These are phyloP conservation scores for Nymphaea colorata DNA, from an alignment of 164 flowering plant genomes.

Conservation along the genomic window DNA sequence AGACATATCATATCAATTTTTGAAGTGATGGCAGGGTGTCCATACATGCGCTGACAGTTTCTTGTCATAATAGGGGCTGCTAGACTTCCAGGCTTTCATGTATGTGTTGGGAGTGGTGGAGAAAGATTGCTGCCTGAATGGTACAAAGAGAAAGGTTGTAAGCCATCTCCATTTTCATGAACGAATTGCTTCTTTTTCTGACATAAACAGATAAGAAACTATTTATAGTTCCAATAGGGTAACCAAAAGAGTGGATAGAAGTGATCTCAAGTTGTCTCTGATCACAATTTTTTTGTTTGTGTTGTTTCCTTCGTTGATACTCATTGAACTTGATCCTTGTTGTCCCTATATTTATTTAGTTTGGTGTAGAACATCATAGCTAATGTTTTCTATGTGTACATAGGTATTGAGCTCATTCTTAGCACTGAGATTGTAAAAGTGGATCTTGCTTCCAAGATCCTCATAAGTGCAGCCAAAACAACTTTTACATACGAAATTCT, in stretches of 20 bases:
- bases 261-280: too few species aligned
- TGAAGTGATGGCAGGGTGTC: too few species aligned
- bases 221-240: too few species aligned
- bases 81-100: constrained; percentile 21
- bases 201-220: too few species aligned
- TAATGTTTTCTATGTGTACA: constrained; percentile 4
- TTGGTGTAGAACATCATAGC: background rate
- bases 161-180: background rate
- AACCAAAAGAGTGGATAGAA: too few species aligned
- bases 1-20: too few species aligned
- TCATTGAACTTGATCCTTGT: background rate
- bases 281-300: too few species aligned
- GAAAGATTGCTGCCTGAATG: constrained; percentile 25
- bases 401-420: constrained; percentile 87
- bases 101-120: constrained; percentile 24
- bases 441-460: constrained; percentile 78
- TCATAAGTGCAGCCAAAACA: constrained; percentile 56
- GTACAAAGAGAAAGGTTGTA: constrained; percentile 15
- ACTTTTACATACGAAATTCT: constrained; percentile 49
- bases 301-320: background rate
- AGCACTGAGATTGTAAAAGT: constrained; percentile 83
- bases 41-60: too few species aligned
- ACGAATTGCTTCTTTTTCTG: too few species aligned
- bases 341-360: background rate
- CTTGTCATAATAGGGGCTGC: constrained; percentile 10